A percentile compares a stretch with the other conserved stretches of the same genome.
Evolutionary conservation across 2,329 filamentous ascomycete species (phyloP).

Genomic region (Hirsutella rhossiliensis): DNA sequence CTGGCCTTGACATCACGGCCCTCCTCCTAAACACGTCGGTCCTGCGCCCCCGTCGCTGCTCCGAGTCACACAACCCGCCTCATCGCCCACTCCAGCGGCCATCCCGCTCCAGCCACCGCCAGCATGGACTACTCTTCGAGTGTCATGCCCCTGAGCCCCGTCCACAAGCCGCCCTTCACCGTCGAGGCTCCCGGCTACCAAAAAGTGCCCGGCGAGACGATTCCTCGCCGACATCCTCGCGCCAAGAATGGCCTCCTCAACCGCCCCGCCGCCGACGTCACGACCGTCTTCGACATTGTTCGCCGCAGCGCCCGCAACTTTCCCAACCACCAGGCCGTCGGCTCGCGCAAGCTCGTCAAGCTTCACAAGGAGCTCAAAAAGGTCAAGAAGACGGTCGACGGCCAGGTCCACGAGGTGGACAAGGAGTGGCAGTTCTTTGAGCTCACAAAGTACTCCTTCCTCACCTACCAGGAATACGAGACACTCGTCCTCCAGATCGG

Average conservation of each 20-base stretch:
- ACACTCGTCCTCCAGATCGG: slow-evolving; percentile 57
- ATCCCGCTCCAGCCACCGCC: not conserved
- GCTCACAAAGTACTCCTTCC: slow-evolving; percentile 63
- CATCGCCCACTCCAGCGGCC: not conserved
- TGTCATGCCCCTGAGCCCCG: slow-evolving; percentile 40
- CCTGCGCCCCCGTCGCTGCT: not conserved
- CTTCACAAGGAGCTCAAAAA: slow-evolving; percentile 79
- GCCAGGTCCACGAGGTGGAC: slow-evolving; percentile 65
- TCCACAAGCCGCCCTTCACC: slow-evolving; percentile 62
- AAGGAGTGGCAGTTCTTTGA: slow-evolving; percentile 91
- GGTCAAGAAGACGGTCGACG: slow-evolving; percentile 78
- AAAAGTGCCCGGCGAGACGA: slow-evolving; percentile 68
- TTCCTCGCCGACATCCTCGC: slow-evolving; percentile 62
- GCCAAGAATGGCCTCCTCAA: slow-evolving; percentile 59
- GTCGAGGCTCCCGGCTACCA: slow-evolving; percentile 57
- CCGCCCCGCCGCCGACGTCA: slow-evolving; percentile 54
- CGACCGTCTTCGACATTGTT: slow-evolving; percentile 71
- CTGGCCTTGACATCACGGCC: not conserved
- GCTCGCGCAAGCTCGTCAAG: slow-evolving; percentile 60
- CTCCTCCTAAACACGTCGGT: not conserved
- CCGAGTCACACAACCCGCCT: not conserved
- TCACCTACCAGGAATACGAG: slow-evolving; percentile 71
- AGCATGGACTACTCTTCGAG: slow-evolving; percentile 25
- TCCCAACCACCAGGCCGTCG: slow-evolving; percentile 53
- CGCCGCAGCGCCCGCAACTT: slow-evolving; percentile 52